Evolutionary conservation across 345 rosid species (phyloP).

Genomic region (Eucalyptus sideroxylon): DNA sequence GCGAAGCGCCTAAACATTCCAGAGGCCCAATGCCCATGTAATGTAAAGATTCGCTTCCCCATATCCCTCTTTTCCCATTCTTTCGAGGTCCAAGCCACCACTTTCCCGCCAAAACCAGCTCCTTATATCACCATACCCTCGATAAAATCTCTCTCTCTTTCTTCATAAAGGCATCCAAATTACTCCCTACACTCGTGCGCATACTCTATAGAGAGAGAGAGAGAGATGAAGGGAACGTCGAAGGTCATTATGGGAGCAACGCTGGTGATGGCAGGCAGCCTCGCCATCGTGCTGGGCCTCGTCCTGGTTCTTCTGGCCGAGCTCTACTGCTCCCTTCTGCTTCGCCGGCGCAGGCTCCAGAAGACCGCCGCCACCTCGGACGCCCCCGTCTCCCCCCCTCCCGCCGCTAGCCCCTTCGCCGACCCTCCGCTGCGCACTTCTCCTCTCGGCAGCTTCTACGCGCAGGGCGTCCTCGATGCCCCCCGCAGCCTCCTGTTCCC

Average conservation of each 20-base stretch:
- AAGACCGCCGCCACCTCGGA: constrained; percentile 2
- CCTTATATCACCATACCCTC: neutral
- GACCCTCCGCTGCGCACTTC: neutral
- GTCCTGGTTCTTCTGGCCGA: constrained; percentile 71
- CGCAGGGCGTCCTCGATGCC: constrained; percentile 60
- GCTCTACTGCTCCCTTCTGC: constrained; percentile 77
- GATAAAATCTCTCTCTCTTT: neutral
- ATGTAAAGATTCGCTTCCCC: neutral
- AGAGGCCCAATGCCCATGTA: neutral
- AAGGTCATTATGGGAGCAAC: constrained; percentile 87
- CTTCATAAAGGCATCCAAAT: neutral
- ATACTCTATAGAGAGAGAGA: neutral
- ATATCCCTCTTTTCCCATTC: neutral
- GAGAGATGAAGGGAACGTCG: constrained; percentile 59
- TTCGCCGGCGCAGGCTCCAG: constrained; percentile 26
- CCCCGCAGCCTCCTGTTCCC: constrained; percentile 50
- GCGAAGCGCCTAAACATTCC: neutral
- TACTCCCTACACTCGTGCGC: neutral
- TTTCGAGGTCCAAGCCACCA: neutral
- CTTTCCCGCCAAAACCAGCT: neutral
- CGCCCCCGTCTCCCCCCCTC: neutral
- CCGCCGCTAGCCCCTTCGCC: neutral
- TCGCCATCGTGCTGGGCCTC: constrained; percentile 63
- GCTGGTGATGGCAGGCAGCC: constrained; percentile 60
- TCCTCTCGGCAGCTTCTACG: constrained; percentile 31